phyloP scores from a whole-genome alignment of 352 stramenopile species.

The Hyaloperonospora arabidopsidis region DNA sequence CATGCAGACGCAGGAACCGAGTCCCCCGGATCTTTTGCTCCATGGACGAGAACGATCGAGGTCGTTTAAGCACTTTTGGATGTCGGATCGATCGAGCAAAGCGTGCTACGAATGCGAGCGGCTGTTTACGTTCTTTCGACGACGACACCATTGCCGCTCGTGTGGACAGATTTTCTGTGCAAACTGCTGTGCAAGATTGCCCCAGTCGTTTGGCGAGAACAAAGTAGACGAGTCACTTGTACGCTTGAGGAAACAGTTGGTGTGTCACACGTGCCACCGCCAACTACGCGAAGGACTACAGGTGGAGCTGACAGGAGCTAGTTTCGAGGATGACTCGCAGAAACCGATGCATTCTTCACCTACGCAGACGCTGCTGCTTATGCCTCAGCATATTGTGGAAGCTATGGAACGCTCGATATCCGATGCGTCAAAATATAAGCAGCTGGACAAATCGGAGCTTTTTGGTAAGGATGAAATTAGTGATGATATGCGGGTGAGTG shows the following conservation, averaged over 20 bases:
- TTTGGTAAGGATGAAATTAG: constrained; percentile 79
- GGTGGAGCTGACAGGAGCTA: constrained; percentile 48
- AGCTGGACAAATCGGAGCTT: constrained; percentile 55
- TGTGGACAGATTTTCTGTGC: constrained; percentile 84
- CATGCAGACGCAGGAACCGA: constrained; percentile 21
- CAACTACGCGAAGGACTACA: constrained; percentile 77
- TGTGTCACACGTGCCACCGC: constrained; percentile 77
- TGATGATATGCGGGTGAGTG: constrained; percentile 48
- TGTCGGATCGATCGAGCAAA: constrained; percentile 82
- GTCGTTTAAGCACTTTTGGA: constrained; percentile 85
- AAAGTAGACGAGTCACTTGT: constrained; percentile 77
- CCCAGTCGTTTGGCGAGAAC: constrained; percentile 64
- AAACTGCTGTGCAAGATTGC: constrained; percentile 68
- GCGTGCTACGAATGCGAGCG: constrained; percentile 77
- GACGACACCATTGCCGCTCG: constrained; percentile 75
- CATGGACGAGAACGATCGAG: constrained; percentile 40
- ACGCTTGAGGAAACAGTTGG: constrained; percentile 70
- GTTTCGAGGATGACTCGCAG: constrained; percentile 26
- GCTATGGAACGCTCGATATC: constrained; percentile 56
- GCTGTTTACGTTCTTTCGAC: constrained; percentile 76
- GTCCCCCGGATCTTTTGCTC: constrained; percentile 17
- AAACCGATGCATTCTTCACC: constrained; percentile 26
- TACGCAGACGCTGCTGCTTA: constrained; percentile 60
- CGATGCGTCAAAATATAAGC: constrained; percentile 49
- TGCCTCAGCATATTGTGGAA: constrained; percentile 67